Base-by-base conservation (phyloP, 768 basidiomycete genomes). In the Thelephora ganbajun region DNA sequence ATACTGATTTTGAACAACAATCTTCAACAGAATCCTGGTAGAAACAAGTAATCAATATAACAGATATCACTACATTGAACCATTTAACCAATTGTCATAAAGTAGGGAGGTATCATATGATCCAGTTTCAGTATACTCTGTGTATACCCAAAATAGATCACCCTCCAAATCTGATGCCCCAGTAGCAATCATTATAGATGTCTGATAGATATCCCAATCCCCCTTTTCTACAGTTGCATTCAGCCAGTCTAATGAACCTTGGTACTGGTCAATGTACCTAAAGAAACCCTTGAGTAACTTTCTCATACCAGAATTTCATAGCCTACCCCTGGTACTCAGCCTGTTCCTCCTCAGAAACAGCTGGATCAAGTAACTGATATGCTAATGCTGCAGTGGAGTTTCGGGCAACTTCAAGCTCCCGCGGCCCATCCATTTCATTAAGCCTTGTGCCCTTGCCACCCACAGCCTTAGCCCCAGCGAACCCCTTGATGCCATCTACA, bases 401-500 rank as follows among this genome's bases (percentile, higher is more conserved):
- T 11, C 54, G 54, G 23, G 51, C 50, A 14, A 61, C 44, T 33
- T 58, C 59, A 19, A 49, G 48, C 23, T 55, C 52, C 44, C 20
- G 45, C 22, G 53, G 50, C 11, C 51, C 49, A 33, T 50, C 47
- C 51, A 54, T 54, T 2, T 51, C 50, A 35, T 51, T 22, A 58
- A 55, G 50, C 55, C 54, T 49, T 64, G 63, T 54, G 62, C 66
- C 12, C 57, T 53, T 50, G 69, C 69, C 9, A 64, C 56, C n/a
- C 63, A 63, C 4, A 63, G 58, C 52, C 64, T 68, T 67, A 2
- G 80, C 69, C 9, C 77, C 70, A 46, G 89, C 87, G 84, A 83
- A 88, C 14, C 78, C 73, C 23, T 82, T 72, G 9, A 89, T 80
- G 22, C 85, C 86, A 51, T 82, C 80, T 50, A 89, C 83, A 87